These are phyloP conservation scores for Trichophyton schoenleinii DNA, from an alignment of 2,329 filamentous ascomycete genomes.

Conservation along the genomic window DNA sequence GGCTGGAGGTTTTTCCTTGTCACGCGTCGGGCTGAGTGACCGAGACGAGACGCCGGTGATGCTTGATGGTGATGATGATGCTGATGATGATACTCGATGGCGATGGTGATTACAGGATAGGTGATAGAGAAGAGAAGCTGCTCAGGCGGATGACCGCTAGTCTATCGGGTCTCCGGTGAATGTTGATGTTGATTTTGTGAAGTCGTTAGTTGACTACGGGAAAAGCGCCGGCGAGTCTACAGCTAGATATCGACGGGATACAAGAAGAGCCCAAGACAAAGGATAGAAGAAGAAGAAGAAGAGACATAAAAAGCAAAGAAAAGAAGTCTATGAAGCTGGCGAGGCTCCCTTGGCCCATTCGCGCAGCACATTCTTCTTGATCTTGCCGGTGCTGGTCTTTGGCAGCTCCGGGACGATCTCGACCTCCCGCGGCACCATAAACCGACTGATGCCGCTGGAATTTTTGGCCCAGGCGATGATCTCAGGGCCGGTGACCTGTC, in stretches of 20 bases:
- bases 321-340: not conserved
- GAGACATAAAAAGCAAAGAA: not conserved
- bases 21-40: not conserved
- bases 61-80: not conserved
- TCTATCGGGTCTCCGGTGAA: too few relatives aligned
- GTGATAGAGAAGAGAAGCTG: too few relatives aligned
- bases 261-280: too few relatives aligned
- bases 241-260: not conserved
- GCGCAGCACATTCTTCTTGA: slow-evolving; percentile 85
- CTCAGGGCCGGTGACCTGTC: slow-evolving; percentile 48
- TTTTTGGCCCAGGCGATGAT: slow-evolving; percentile 79
- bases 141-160: too few relatives aligned
- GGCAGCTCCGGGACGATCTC: slow-evolving; percentile 79
- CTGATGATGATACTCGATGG: not conserved
- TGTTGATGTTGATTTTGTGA: too few relatives aligned
- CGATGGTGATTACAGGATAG: too few relatives aligned
- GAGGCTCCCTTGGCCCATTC: slow-evolving; percentile 60
- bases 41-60: not conserved
- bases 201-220: too few relatives aligned
- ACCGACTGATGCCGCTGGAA: slow-evolving; percentile 68
- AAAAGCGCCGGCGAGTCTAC: not conserved
- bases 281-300: not conserved
- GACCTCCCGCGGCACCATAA: slow-evolving; percentile 67
- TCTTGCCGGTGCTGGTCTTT: slow-evolving; percentile 94
- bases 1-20: not conserved